These are phyloP conservation scores for Mycena olivaceomarginata DNA, from an alignment of 768 basidiomycete genomes.

Conservation along the genomic window DNA sequence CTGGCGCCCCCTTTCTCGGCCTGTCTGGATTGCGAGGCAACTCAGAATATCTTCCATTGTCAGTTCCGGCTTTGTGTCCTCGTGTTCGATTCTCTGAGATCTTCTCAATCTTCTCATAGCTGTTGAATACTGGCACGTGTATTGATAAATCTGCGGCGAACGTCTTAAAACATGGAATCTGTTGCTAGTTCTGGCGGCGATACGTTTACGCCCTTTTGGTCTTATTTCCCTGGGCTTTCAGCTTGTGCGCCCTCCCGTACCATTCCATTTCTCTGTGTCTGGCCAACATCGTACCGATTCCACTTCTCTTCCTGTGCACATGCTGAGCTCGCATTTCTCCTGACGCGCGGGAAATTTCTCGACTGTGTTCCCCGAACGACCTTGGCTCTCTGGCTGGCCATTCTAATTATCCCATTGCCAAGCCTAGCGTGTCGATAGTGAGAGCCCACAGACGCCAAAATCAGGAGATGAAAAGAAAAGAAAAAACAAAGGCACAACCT, in stretches of 20 bases:
- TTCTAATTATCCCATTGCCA: slow-evolving; percentile 12
- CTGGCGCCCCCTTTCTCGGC: slow-evolving; percentile 8
- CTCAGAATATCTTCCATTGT: slow-evolving; percentile 7
- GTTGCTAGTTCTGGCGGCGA: too few species aligned
- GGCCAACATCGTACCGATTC: too few species aligned
- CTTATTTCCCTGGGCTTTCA: too few species aligned
- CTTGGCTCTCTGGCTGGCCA: slow-evolving; percentile 2
- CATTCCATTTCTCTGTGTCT: too few species aligned
- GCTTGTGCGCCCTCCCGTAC: too few species aligned
- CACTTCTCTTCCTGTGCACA: too few species aligned
- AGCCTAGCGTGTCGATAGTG: not conserved
- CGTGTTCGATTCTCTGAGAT: not conserved
- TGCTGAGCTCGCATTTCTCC: too few species aligned
- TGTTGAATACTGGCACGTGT: not conserved
- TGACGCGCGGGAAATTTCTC: not conserved
- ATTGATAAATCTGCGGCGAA: slow-evolving; percentile 22
- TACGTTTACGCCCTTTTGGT: too few species aligned
- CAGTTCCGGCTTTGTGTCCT: slow-evolving; percentile 1
- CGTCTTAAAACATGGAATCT: not conserved
- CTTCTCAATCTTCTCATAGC: slow-evolving; percentile 2
- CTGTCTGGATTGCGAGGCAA: slow-evolving; percentile 13
- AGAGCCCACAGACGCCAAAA: not conserved
- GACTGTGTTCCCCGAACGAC: not conserved
- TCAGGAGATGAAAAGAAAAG: too few species aligned
- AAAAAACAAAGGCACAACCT: not conserved